Percentiles rank a stretch among this genome's conserved stretches.
These are phyloP conservation scores for Yamadazyma tumulicola DNA, from an alignment of 805 yeast species.

Conservation along the genomic window DNA sequence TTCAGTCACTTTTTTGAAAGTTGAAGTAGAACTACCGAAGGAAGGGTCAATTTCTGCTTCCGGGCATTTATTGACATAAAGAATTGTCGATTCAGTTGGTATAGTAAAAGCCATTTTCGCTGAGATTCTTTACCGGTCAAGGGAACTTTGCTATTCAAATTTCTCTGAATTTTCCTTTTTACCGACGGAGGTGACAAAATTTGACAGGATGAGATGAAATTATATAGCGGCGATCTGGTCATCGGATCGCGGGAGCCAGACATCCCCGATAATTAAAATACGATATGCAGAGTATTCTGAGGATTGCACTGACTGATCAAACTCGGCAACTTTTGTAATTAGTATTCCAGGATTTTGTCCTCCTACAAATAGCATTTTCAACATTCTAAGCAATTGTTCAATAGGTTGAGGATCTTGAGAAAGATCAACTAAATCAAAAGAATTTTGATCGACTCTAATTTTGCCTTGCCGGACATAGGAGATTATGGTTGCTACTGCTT, in stretches of 20 bases:
- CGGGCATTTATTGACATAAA: constrained; percentile 21
- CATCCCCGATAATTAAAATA: too few species aligned
- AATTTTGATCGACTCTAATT: constrained; percentile 12
- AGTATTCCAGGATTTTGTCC: constrained; percentile 48
- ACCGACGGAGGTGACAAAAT: too few species aligned
- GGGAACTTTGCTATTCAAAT: too few species aligned
- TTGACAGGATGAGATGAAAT: too few species aligned
- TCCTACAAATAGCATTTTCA: constrained; percentile 45
- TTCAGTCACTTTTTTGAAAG: constrained; percentile 23
- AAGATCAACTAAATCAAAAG: constrained; percentile 22
- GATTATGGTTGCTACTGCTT: constrained; percentile 13
- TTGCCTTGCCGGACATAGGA: constrained; percentile 16
- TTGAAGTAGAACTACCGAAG: constrained; percentile 21
- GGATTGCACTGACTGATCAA: too few species aligned
- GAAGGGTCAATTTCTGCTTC: constrained; percentile 15
- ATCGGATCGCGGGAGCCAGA: too few species aligned
- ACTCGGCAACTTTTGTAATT: constrained; percentile 41
- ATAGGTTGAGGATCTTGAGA: constrained; percentile 30
- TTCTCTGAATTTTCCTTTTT: too few species aligned
- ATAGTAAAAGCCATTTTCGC: too few species aligned
- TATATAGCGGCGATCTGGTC: too few species aligned
- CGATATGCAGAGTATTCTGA: too few species aligned
- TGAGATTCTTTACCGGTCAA: too few species aligned
- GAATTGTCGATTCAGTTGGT: constrained; percentile 3
- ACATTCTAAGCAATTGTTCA: constrained; percentile 41